Base-by-base conservation (phyloP, 768 basidiomycete species). In the Hygrocybe punicea region DNA sequence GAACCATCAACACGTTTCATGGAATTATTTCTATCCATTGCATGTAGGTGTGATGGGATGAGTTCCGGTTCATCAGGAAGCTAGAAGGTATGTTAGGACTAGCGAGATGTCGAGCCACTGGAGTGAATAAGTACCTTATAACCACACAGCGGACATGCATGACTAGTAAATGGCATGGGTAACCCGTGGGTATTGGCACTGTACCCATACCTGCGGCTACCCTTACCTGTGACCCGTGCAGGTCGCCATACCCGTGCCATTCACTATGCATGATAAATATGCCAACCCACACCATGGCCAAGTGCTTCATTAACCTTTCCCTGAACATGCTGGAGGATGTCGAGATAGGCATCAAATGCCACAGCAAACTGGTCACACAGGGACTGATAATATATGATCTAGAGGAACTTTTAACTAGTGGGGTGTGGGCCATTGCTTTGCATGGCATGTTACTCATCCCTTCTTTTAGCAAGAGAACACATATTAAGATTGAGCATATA, bases 1-100 rank as follows among this genome's bases (percentile, higher is more conserved):
- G 51, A 17, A n/a, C 51, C 51, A 21, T 36, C 37, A 5, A 52
- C 51, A 10, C 33, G 51, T 23, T 40, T 52, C 8, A 19, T 11
- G 17, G 51, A 52, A 17, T 14, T 17, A 23, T 52, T 52, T 6
- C 51, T 33, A 52, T 52, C 51, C 11, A 52, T 36, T 35, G 51
- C 29, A 36, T 52, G 51, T 8, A 52, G 29, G 16, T 34, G 17
- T 17, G 29, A 14, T 6, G 51, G 51, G 17, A 17, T 11, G 11
- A 52, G 51, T 17, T 17, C 13, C 13, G 19, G 21, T 52, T 40
- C 35, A 37, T 52, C 35, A 14, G 34, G 19, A 37, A 49, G 47
- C 47, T n/a, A n/a, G n/a, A n/a, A n/a, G n/a, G n/a, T n/a, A n/a
- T 49, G 39, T 40, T 14, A 19, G 13, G 19, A 11, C 5, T 40